A percentile compares a stretch with the other conserved stretches of the same genome.
Conservation (phyloP, 768 basidiomycete species). For the Amanita rubescens region DNA sequence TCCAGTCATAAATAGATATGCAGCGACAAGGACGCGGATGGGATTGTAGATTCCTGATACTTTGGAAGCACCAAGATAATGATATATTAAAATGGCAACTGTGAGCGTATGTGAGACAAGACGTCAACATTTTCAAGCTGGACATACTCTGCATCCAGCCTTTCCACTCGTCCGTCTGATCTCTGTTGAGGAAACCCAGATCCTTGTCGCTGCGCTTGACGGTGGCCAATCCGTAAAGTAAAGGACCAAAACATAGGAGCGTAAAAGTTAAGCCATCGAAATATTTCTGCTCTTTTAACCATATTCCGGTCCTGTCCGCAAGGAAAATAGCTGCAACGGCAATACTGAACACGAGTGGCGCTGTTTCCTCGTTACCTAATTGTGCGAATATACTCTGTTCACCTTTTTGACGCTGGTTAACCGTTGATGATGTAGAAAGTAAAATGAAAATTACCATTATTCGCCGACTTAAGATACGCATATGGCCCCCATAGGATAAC, state of each 20-base stretch:
- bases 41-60: conserved; percentile 92
- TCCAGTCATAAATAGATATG: conserved; percentile 90
- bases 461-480: conserved; percentile 26
- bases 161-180: conserved; percentile 97
- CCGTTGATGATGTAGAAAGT: background rate
- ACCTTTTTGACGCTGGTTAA: background rate
- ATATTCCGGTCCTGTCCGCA: conserved; percentile 81
- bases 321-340: conserved; percentile 62
- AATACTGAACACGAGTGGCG: conserved; percentile 58
- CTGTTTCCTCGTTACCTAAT: conserved; percentile 15
- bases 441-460: conserved; percentile 12
- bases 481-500: conserved; percentile 47
- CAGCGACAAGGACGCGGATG: conserved; percentile 79
- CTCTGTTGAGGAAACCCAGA: conserved; percentile 81
- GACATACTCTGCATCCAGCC: conserved; percentile 93
- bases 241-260: conserved; percentile 43
- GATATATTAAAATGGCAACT: conserved; percentile 91
- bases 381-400: background rate
- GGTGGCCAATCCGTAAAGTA: conserved; percentile 55
- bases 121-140: background rate
- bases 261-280: conserved; percentile 65
- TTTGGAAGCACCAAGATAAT: conserved; percentile 86
- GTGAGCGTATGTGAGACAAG: conserved; percentile 6
- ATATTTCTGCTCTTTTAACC: conserved; percentile 86
- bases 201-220: conserved; percentile 73